A percentile compares a stretch with the other conserved stretches of the same genome.
Conservation (phyloP, 2,329 filamentous ascomycete species). For the Hypoxylon sp. region DNA sequence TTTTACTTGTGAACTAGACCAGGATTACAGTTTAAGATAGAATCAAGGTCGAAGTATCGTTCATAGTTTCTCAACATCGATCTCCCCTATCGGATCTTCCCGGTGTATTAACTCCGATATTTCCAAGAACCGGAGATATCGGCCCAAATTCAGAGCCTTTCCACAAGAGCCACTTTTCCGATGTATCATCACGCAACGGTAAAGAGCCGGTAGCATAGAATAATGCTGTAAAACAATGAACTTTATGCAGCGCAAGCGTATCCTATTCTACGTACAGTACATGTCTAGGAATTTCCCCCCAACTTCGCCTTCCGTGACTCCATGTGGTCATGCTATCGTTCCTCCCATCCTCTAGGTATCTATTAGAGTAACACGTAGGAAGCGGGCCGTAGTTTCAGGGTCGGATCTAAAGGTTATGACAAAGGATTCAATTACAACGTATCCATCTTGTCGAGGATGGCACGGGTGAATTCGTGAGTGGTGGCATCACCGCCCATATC, state of each 20-base stretch:
- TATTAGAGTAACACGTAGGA: slow-evolving; percentile 48
- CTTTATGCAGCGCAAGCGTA: slow-evolving; percentile 47
- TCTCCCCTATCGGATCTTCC: not conserved
- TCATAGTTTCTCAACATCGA: not conserved
- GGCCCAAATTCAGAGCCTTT: not conserved
- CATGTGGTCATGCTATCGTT: slow-evolving; percentile 52
- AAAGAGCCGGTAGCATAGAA: not conserved
- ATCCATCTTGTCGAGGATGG: slow-evolving; percentile 97
- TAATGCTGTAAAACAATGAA: slow-evolving; percentile 25
- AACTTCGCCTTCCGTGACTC: slow-evolving; percentile 53
- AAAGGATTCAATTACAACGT: slow-evolving; percentile 64
- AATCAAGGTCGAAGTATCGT: not conserved
- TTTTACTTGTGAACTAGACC: not conserved
- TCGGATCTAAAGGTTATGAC: slow-evolving; percentile 29
- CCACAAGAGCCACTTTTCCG: not conserved
- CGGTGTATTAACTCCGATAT: not conserved
- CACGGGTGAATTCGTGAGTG: slow-evolving; percentile 95
- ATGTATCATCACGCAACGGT: not conserved
- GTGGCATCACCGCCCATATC: slow-evolving; percentile 95
- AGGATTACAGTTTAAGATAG: not conserved
- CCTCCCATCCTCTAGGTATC: slow-evolving; percentile 49
- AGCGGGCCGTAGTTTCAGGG: slow-evolving; percentile 48
- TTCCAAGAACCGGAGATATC: not conserved
- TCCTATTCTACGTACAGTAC: slow-evolving; percentile 55
- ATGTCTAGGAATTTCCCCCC: slow-evolving; percentile 46